phyloP scores from a whole-genome alignment of 345 rosid species.

The Bruguiera parviflora region DNA sequence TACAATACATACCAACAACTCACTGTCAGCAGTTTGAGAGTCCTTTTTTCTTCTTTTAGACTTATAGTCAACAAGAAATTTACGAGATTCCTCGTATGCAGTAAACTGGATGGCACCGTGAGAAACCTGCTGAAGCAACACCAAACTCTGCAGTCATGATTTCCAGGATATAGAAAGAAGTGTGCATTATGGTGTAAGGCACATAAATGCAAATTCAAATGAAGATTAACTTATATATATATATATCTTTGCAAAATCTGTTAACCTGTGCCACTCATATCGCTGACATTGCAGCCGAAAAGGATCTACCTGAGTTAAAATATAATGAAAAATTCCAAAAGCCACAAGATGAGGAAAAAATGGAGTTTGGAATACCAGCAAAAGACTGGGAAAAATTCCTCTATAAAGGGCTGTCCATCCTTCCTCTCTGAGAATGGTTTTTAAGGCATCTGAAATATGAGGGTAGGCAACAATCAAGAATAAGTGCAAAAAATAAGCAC shows the following conservation, averaged over 20 bases:
- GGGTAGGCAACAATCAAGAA: slow-evolving; percentile 11
- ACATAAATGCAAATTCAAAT: slow-evolving; percentile 4
- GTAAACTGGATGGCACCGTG: slow-evolving; percentile 96
- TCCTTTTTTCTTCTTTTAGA: slow-evolving; percentile 35
- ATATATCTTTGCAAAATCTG: no score
- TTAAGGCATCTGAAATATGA: slow-evolving; percentile 61
- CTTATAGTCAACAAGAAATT: slow-evolving; percentile 47
- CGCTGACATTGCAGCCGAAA: no score
- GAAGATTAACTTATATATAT: no score
- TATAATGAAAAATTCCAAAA: no score
- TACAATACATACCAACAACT: slow-evolving; percentile 50
- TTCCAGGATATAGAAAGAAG: slow-evolving; percentile 7
- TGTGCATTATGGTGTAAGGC: neutral
- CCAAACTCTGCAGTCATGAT: slow-evolving; percentile 9
- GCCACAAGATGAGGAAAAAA: no score
- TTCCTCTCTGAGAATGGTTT: slow-evolving; percentile 88
- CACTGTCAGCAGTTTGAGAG: slow-evolving; percentile 26
- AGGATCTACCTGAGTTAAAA: no score
- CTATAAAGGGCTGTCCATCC: slow-evolving; percentile 83
- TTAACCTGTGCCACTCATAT: no score
- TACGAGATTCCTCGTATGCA: slow-evolving; percentile 85
- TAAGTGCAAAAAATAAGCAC: neutral
- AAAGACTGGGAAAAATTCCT: slow-evolving; percentile 78
- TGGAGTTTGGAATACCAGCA: slow-evolving; percentile 41
- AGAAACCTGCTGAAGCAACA: slow-evolving; percentile 78